These are phyloP conservation scores for Trichomonas tenax DNA, from an alignment of 208 protist species.

Conservation along the genomic window DNA sequence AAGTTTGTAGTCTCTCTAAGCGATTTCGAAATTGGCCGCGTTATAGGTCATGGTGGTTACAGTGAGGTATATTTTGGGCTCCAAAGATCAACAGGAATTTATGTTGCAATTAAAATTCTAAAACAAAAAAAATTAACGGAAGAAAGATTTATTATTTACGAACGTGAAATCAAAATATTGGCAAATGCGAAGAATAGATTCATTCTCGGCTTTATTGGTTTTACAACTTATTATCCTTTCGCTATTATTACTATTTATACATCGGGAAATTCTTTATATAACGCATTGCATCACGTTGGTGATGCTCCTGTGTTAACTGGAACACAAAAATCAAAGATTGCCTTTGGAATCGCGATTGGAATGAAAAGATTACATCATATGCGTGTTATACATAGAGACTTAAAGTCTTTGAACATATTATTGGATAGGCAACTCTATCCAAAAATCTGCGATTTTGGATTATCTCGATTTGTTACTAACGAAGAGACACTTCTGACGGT, in stretches of 20 bases:
- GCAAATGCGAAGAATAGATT: background rate
- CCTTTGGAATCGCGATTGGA: background rate
- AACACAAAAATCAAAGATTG: background rate
- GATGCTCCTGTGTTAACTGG: background rate
- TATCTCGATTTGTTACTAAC: background rate
- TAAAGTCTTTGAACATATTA: background rate
- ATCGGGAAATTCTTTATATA: background rate
- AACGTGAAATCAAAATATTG: background rate
- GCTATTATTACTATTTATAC: background rate
- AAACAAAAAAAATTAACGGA: background rate
- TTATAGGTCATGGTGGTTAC: background rate
- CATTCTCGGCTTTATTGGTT: background rate
- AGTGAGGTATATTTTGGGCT: background rate
- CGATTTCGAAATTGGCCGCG: background rate
- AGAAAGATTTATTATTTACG: background rate
- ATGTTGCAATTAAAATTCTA: background rate
- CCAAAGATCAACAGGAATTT: background rate
- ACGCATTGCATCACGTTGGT: background rate
- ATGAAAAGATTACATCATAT: background rate
- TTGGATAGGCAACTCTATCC: background rate
- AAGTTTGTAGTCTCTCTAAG: background rate
- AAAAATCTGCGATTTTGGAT: constrained; percentile 12
- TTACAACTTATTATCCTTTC: background rate
- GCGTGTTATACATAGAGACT: background rate
- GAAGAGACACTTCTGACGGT: background rate